phyloP scores from a whole-genome alignment of 768 basidiomycete species.

The Rhizopogon salebrosus region DNA sequence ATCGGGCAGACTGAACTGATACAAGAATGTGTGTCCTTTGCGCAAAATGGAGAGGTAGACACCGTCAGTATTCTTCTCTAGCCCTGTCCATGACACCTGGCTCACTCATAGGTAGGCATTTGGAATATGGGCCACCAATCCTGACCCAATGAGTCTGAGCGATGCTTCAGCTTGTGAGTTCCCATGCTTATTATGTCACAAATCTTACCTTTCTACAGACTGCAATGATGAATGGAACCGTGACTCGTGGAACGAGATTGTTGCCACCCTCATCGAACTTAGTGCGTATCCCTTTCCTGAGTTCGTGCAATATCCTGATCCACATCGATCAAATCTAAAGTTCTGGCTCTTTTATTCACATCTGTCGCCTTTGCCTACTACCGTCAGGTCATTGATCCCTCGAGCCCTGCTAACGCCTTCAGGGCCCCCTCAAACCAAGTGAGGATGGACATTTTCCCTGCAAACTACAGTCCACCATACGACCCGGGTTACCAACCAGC shows the following conservation, averaged over 20 bases:
- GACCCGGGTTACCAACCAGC: constrained; percentile 27
- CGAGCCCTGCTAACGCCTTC: constrained; percentile 44
- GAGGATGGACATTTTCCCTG: constrained; percentile 36
- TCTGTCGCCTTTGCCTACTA: constrained; percentile 65
- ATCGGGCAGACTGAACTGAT: constrained; percentile 50
- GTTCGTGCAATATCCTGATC: not conserved
- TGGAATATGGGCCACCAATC: constrained; percentile 50
- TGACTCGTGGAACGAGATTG: constrained; percentile 64
- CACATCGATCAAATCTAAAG: constrained; percentile 26
- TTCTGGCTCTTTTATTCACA: constrained; percentile 58
- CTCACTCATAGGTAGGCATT: constrained; percentile 30
- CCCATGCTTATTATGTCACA: not conserved
- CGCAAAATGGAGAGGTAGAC: constrained; percentile 26
- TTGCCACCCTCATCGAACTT: constrained; percentile 54
- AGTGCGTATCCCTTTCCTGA: constrained; percentile 35
- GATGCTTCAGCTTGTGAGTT: constrained; percentile 40
- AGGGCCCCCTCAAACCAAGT: constrained; percentile 37
- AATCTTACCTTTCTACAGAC: constrained; percentile 36
- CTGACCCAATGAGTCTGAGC: constrained; percentile 21
- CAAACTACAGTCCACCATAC: constrained; percentile 61
- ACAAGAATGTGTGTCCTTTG: constrained; percentile 42
- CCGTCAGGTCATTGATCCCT: constrained; percentile 70
- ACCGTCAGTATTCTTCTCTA: constrained; percentile 23
- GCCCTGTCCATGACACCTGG: constrained; percentile 10
- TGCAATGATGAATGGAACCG: constrained; percentile 57